A percentile compares a stretch with the other conserved stretches of the same genome.
phyloP scores from a whole-genome alignment of 2,329 filamentous ascomycete genomes.

The Cercospora sesami region DNA sequence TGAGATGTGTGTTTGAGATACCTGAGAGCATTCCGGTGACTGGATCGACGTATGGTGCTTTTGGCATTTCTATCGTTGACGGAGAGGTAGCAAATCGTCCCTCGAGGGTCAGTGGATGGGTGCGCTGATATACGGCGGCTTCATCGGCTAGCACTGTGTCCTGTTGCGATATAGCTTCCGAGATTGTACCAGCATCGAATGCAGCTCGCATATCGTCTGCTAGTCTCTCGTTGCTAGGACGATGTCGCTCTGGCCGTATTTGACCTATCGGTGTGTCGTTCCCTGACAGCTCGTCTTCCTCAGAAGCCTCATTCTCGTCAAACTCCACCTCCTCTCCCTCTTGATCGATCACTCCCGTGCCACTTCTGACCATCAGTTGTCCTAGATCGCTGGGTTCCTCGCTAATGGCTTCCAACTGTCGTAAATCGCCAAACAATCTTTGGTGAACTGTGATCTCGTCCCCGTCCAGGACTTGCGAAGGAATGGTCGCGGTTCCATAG shows the following conservation, averaged over 20 bases:
- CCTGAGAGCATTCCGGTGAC: slow-evolving; percentile 66
- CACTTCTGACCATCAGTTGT: slow-evolving; percentile 27
- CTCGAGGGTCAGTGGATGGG: slow-evolving; percentile 71
- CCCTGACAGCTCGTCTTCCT: slow-evolving; percentile 26
- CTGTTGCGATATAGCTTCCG: slow-evolving; percentile 53
- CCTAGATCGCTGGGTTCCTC: slow-evolving; percentile 47
- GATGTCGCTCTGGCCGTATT: slow-evolving; percentile 47
- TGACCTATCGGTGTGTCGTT: slow-evolving; percentile 21
- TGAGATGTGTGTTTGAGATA: slow-evolving; percentile 70
- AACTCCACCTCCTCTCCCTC: slow-evolving; percentile 58
- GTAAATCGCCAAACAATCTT: slow-evolving; percentile 74
- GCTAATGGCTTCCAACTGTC: slow-evolving; percentile 42
- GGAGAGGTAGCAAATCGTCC: slow-evolving; percentile 76
- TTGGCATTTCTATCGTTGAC: slow-evolving; percentile 72
- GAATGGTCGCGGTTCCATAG: slow-evolving; percentile 63
- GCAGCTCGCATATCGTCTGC: slow-evolving; percentile 35
- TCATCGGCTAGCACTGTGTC: slow-evolving; percentile 60
- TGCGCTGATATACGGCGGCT: slow-evolving; percentile 50
- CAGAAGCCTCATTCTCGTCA: slow-evolving; percentile 34
- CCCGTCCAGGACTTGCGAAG: slow-evolving; percentile 66
- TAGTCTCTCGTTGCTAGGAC: slow-evolving; percentile 51
- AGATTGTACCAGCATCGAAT: slow-evolving; percentile 49
- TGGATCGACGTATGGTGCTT: slow-evolving; percentile 66
- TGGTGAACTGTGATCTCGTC: slow-evolving; percentile 76
- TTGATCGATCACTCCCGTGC: slow-evolving; percentile 54